These are phyloP conservation scores for Pichia insulana DNA, from an alignment of 805 yeast genomes.

Conservation along the genomic window DNA sequence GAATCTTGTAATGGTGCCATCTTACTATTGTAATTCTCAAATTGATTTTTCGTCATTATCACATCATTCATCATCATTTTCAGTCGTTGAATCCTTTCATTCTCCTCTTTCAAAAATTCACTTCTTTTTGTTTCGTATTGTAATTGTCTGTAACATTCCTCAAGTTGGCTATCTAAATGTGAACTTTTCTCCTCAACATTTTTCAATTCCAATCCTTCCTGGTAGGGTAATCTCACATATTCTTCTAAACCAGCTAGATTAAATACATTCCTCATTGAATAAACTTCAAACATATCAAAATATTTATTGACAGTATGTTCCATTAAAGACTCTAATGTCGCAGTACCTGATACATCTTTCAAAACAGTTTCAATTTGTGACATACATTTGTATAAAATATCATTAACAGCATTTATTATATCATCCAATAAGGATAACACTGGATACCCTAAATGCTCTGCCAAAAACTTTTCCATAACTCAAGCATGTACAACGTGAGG, in stretches of 20 bases:
- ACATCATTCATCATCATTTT: background rate
- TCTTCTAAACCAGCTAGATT: conserved; percentile 49
- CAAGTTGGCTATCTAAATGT: conserved; percentile 15
- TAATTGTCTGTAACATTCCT: conserved; percentile 2
- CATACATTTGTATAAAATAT: conserved; percentile 72
- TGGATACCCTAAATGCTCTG: conserved; percentile 82
- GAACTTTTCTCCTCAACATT: conserved; percentile 14
- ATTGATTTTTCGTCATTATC: background rate
- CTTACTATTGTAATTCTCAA: background rate
- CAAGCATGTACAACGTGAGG: background rate
- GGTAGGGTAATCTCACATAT: conserved; percentile 60
- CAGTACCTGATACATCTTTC: conserved; percentile 50
- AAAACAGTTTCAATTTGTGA: conserved; percentile 68
- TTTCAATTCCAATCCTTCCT: conserved; percentile 38
- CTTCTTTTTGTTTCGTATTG: background rate
- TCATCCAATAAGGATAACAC: conserved; percentile 81
- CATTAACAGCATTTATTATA: conserved; percentile 80
- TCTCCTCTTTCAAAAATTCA: background rate
- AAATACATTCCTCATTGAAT: conserved; percentile 68
- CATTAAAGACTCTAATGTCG: conserved; percentile 64
- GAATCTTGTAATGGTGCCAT: background rate
- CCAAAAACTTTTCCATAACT: conserved; percentile 28
- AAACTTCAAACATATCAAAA: conserved; percentile 80
- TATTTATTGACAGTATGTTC: conserved; percentile 71
- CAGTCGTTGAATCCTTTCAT: background rate